Percentiles rank a stretch among this genome's conserved stretches.
phyloP scores from a whole-genome alignment of 441 rosid species.

The Codiaeum variegatum region DNA sequence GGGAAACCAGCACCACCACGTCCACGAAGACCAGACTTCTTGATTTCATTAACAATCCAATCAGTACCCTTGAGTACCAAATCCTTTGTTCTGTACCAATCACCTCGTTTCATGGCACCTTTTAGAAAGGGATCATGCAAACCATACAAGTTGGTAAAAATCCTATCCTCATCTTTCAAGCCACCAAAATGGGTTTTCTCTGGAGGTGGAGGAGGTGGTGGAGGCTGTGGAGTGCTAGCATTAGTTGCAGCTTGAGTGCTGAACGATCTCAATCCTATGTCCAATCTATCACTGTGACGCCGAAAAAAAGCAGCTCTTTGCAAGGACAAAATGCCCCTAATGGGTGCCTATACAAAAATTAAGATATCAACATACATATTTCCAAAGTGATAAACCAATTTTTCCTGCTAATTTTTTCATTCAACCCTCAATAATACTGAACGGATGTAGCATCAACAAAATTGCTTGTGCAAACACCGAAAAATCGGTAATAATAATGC shows the following conservation, averaged over 20 bases:
- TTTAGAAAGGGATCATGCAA: slow-evolving; percentile 89
- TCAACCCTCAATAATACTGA: neutral
- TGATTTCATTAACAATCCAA: slow-evolving; percentile 94
- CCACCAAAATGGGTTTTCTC: slow-evolving; percentile 99
- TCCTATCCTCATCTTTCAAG: slow-evolving; percentile 91
- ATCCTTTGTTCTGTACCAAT: slow-evolving; percentile 94
- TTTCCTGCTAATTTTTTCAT: neutral
- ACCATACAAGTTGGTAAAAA: slow-evolving; percentile 89
- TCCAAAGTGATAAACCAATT: neutral
- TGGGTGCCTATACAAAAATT: slow-evolving; percentile 57
- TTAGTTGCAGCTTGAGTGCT: slow-evolving; percentile 75
- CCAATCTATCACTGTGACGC: slow-evolving; percentile 44
- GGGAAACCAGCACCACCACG: slow-evolving; percentile 99
- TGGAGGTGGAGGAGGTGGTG: slow-evolving; percentile 80
- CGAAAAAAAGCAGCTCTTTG: slow-evolving; percentile 49
- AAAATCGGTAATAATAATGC: neutral
- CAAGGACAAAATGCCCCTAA: slow-evolving; percentile 66
- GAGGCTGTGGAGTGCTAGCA: slow-evolving; percentile 56
- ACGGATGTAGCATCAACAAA: neutral
- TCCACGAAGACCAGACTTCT: slow-evolving; percentile 95
- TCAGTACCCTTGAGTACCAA: slow-evolving; percentile 93
- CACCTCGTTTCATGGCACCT: slow-evolving; percentile 96
- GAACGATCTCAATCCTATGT: slow-evolving; percentile 52
- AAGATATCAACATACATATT: neutral
- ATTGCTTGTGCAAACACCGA: neutral